Base-by-base conservation (phyloP, 1,284 basidiomycete genomes). In the Tylopilus orsonianus region DNA sequence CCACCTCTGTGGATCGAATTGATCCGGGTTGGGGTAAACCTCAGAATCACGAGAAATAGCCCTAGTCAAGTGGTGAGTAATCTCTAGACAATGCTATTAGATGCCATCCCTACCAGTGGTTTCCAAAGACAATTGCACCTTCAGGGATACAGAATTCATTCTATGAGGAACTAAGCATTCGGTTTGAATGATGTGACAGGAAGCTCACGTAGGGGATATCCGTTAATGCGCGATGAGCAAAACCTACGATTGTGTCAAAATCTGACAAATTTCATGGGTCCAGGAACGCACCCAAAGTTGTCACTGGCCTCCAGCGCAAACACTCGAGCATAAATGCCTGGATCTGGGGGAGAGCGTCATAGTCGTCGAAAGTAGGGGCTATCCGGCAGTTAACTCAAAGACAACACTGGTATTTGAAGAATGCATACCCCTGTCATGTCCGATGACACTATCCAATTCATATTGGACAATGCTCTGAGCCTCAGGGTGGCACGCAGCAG, bases 241-340 rank as follows among this genome's bases (percentile, higher is more conserved):
- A 68, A 7, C 63, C 66, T 67, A 32, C 3, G 13, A 37, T 12
- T 2, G 10, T 2, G 12, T 66, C 42, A 59, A 32, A 37, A 0
- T 5, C 1, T n/a, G n/a, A 20, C 3, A 32, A 40, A 9, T 13
- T 23, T 24, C 1, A 13, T 4, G 5, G 8, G 24, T 13, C n/a
- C 33, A 0, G 18, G 36, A 42, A 41, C 48, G 16, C 44, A 57
- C 68, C 64, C 36, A 66, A 54, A 8, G 64, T 62, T 2, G 65
- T 65, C 8, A 73, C 68, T 8, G 75, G 75, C 23, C 74, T 57
- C 75, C 75, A 78, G 13, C 76, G 62, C 46, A 71, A 72, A 30
- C 65, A 62, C 49, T 78, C 75, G n/a, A 72, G 60, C 40, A 70
- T 64, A 55, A 75, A 78, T 0, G 74, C 77, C 12, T 68, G 62